Base-by-base conservation (phyloP, 1,139 yeast species). In the Protomyces inundatus region DNA sequence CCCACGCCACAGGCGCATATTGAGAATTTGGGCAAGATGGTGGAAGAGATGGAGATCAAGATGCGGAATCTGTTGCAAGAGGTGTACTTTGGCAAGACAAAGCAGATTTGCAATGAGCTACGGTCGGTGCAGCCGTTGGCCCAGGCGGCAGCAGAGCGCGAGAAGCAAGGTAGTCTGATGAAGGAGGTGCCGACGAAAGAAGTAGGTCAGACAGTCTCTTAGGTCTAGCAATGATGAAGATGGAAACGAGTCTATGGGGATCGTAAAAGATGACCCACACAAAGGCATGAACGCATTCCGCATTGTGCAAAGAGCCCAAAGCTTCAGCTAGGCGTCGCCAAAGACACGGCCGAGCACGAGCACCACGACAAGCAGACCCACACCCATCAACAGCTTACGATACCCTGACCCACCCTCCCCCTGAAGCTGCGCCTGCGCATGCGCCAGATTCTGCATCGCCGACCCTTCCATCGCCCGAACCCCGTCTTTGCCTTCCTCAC, bases 1-100 rank as follows among this genome's bases (percentile, higher is more conserved):
- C 77, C 78, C 69, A 75, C 77, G 71, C 69, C 78, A 64, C 78
- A 84, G 30, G 81, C 85, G 37, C 98, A 93, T 74, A 82, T 93
- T 67, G 84, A 90, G 59, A 90, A 91, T 72, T 78, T 93, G 69
- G 98, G 98, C 34, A 80, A 87, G 1, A 75, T 91, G 71, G 82
- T 93, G 35, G 98, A 93, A 75, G 96, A 90, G 69, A 82, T 90
- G 61, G 98, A 93, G 76, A 85, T 88, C 69, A 90, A 87, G 73
- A 80, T 93, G 77, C 83, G 98, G 75, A 89, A 88, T 71, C 79
- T 88, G 76, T 80, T 93, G 67, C 96, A 91, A 74, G 96, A 90
- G 68, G 98, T 93, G 35, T 93, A 93, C 74, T 93, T 93, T 73
- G 98, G 95, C 72, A 93, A 93, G 77, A 88, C 96, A 45, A 85